Evolutionary conservation across 2,329 filamentous ascomycete species (phyloP), one percentile per base, ranked within the genome.

Genomic region (Colletotrichum tamarilloi): DNA sequence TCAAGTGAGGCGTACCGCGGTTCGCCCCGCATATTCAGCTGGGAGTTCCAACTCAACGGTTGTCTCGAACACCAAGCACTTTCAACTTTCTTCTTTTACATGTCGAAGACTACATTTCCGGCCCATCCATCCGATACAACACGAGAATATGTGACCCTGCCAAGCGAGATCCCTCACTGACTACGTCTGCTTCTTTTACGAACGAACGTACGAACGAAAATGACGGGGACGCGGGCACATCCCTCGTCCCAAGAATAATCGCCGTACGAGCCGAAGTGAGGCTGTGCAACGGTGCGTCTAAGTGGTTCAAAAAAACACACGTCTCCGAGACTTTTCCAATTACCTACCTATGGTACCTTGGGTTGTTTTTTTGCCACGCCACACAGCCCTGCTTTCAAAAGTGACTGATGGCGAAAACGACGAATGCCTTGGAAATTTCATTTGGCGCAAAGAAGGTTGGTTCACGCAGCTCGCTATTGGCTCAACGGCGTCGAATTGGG

Each of bases 221-320:
- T 4, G 26, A 32, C 59, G 59, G 70, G 35, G 32, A 69, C 19
- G 32, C 59, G 32, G 66, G 42, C 42, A 53, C 16, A 46, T 26
- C 8, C 14, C 14, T 42, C 32, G 38, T 42, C 14, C 38, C 38
- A 42, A 55, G 19, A 55, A 35, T 53, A 19, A 8, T 49, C 24
- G n/a, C 19, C 68, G 38, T 68, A 26, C 35, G 56, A 62, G 64
- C 59, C 19, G 19, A 69, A 64, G 32, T n/a, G 66, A 64, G 66
- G 66, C 66, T 64, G 55, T 65, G 70, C 59, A 42, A 55, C 46
- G n/a, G 30, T 9, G 38, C n/a, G 24, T 60, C 22, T 30, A 28
- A 52, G 38, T 64, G 67, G 52, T 24, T 35, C 42, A 22, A 22
- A n/a, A 30, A 19, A 19, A 42, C 1, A 19, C 4, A 35, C 7